Evolutionary conservation across 139 green algal genomes (phyloP).

Genomic region (Chloropicon primus): DNA sequence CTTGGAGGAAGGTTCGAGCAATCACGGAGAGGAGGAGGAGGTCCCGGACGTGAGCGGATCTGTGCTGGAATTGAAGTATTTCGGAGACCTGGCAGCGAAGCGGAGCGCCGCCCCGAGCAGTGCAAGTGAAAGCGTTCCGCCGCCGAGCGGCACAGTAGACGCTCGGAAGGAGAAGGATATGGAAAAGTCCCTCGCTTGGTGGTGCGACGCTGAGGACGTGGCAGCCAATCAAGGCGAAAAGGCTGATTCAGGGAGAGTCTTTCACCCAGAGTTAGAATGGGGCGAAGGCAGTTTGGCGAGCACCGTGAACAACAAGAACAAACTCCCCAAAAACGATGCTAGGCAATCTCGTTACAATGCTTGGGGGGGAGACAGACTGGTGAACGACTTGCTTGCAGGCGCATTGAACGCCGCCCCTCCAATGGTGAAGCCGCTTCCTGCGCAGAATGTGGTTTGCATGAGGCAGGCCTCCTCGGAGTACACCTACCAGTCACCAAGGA

Average conservation of each 20-base stretch:
- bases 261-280: not conserved
- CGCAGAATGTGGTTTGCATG: not conserved
- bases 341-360: not conserved
- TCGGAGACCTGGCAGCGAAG: not conserved
- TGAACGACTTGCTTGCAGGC: too few species aligned
- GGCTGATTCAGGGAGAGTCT: too few species aligned
- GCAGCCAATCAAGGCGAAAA: not conserved
- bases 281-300: not conserved
- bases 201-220: not conserved
- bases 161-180: not conserved
- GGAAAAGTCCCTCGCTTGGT: not conserved
- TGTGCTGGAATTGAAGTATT: not conserved
- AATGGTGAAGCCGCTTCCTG: not conserved
- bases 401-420: not conserved
- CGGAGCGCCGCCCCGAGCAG: too few species aligned
- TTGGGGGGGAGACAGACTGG: too few species aligned
- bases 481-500: not conserved
- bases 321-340: not conserved
- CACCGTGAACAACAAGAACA: not conserved
- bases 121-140: not conserved
- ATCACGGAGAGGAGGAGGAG: not conserved
- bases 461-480: not conserved
- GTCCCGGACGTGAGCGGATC: not conserved
- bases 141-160: too few species aligned
- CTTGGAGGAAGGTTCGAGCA: not conserved